phyloP scores from a whole-genome alignment of 2,329 filamentous ascomycete genomes.

The Alternaria dauci region DNA sequence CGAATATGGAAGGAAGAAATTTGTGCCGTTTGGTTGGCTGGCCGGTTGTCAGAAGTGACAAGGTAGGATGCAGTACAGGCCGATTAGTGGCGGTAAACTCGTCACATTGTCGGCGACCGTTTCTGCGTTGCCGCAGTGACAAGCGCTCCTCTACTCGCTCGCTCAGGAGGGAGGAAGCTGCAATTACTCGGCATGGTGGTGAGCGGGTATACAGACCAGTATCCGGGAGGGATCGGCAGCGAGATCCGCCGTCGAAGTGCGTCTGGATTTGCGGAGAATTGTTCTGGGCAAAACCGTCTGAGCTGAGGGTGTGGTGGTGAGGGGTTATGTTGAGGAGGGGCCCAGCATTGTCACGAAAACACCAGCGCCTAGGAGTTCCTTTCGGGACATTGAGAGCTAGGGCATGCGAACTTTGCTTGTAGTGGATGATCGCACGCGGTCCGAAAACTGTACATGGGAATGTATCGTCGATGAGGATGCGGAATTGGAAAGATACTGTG shows the following conservation, averaged over 20 bases:
- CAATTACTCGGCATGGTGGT: conserved; percentile 7
- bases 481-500: conserved; percentile 13
- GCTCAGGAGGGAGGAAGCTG: conserved; percentile 4
- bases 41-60: neutral
- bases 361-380: neutral
- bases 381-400: neutral
- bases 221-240: conserved; percentile 34
- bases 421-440: conserved; percentile 7
- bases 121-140: conserved; percentile 17
- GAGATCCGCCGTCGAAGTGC: conserved; percentile 34
- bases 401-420: conserved; percentile 2
- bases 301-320: conserved; percentile 31
- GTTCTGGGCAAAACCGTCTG: conserved; percentile 8
- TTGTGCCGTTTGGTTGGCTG: neutral
- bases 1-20: neutral
- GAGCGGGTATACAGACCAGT: conserved; percentile 10
- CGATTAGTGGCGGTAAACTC: conserved; percentile 11
- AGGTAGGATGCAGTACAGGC: neutral
- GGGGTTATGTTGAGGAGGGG: conserved; percentile 21
- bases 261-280: conserved; percentile 40
- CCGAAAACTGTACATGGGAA: conserved; percentile 13
- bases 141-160: conserved; percentile 11
- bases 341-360: conserved; percentile 6
- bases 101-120: conserved; percentile 7
- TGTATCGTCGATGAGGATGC: conserved; percentile 9